A percentile compares a stretch with the other conserved stretches of the same genome.
Evolutionary conservation across 805 yeast genomes (phyloP).

Genomic region (Yarrowia sp.): DNA sequence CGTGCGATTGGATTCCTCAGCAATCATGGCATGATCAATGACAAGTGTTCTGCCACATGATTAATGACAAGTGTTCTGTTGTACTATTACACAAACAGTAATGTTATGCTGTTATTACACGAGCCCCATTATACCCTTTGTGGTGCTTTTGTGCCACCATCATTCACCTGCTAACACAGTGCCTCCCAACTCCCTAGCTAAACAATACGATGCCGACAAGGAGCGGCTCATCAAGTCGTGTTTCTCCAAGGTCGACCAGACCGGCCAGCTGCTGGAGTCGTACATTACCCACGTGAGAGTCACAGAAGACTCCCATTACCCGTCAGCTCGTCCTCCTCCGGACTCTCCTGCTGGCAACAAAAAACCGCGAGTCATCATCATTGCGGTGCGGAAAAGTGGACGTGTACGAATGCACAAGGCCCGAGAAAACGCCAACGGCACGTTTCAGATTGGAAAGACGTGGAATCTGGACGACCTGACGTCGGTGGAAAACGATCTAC

Average conservation of each 20-base stretch:
- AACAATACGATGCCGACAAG: conserved; percentile 57
- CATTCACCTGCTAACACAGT: conserved; percentile 1
- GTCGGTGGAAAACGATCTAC: conserved; percentile 50
- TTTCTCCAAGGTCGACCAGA: conserved; percentile 45
- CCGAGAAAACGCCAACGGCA: conserved; percentile 67
- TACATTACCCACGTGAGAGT: conserved; percentile 76
- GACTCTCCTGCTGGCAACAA: conserved; percentile 47
- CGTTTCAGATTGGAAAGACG: conserved; percentile 85
- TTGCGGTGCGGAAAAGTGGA: conserved; percentile 63
- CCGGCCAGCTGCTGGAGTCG: conserved; percentile 43
- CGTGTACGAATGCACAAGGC: conserved; percentile 78
- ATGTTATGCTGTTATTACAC: too few species aligned
- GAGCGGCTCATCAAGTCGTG: conserved; percentile 47
- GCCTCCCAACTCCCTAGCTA: conserved; percentile 42
- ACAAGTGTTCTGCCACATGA: too few species aligned
- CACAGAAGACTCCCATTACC: conserved; percentile 68
- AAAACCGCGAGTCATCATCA: conserved; percentile 46
- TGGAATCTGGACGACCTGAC: conserved; percentile 79
- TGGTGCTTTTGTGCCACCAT: too few species aligned
- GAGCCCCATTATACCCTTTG: too few species aligned
- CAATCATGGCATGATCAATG: too few species aligned
- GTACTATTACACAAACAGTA: too few species aligned
- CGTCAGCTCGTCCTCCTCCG: conserved; percentile 65
- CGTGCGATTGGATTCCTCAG: too few species aligned
- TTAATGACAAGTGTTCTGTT: too few species aligned